Evolutionary conservation across 495 filamentous ascomycete genomes (phyloP).

Genomic region (Rhypophila decipiens): DNA sequence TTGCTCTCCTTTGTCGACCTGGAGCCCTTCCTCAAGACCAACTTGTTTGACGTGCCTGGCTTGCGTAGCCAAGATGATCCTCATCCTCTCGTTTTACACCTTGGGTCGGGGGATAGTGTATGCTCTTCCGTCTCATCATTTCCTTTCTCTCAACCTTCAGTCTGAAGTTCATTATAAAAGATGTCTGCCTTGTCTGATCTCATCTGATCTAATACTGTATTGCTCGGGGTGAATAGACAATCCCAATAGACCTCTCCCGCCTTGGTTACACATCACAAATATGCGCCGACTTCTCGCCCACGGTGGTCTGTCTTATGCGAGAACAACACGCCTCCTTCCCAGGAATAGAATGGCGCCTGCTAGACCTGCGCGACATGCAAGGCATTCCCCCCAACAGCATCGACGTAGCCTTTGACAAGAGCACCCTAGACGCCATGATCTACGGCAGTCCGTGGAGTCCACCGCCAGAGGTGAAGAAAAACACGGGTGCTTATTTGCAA

Average conservation of each 20-base stretch:
- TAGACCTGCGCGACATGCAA: conserved; percentile 49
- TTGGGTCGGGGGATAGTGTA: conserved; percentile 56
- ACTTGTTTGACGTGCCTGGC: conserved; percentile 26
- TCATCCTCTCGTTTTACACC: conserved; percentile 41
- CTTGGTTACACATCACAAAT: conserved; percentile 49
- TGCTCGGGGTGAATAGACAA: conserved; percentile 28
- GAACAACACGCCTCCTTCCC: conserved; percentile 26
- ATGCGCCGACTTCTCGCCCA: conserved; percentile 52
- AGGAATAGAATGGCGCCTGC: conserved; percentile 41
- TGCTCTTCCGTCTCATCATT: conserved; percentile 8
- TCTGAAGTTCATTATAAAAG: background rate
- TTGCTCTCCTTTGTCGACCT: conserved; percentile 44
- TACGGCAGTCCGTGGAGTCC: conserved; percentile 53
- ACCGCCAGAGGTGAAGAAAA: conserved; percentile 44
- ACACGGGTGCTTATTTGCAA: conserved; percentile 43
- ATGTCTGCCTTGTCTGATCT: background rate
- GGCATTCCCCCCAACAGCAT: conserved; percentile 26
- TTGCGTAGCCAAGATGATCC: conserved; percentile 13
- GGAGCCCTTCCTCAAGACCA: conserved; percentile 38
- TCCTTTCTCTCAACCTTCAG: background rate
- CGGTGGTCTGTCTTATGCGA: conserved; percentile 47
- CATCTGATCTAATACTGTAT: background rate
- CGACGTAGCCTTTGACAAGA: conserved; percentile 58
- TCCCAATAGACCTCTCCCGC: conserved; percentile 42
- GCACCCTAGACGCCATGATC: conserved; percentile 57